phyloP scores from a whole-genome alignment of 805 yeast species.

The Candida piceae region DNA sequence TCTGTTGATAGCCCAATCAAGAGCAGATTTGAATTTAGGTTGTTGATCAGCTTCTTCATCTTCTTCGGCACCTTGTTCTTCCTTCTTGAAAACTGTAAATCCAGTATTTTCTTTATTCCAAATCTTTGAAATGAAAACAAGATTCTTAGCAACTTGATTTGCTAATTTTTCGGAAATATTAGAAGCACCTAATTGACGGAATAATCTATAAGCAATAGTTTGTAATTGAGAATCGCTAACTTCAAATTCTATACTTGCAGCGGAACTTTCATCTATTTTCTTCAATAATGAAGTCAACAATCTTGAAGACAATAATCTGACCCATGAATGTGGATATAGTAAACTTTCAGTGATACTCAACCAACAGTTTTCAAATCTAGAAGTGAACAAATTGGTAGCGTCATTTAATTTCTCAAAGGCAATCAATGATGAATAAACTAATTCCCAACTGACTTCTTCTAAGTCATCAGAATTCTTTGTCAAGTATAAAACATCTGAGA shows the following conservation, averaged over 20 bases:
- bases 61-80: slow-evolving; percentile 21
- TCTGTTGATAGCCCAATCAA: slow-evolving; percentile 61
- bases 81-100: slow-evolving; percentile 24
- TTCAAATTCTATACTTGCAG: slow-evolving; percentile 26
- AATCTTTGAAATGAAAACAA: slow-evolving; percentile 51
- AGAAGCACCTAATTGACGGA: slow-evolving; percentile 84
- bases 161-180: slow-evolving; percentile 59
- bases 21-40: slow-evolving; percentile 32
- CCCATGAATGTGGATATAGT: slow-evolving; percentile 90
- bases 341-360: slow-evolving; percentile 45
- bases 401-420: slow-evolving; percentile 27
- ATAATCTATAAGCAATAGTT: slow-evolving; percentile 56
- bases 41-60: slow-evolving; percentile 18
- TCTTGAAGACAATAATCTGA: slow-evolving; percentile 62
- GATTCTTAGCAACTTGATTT: slow-evolving; percentile 57
- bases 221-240: slow-evolving; percentile 46
- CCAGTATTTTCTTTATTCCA: slow-evolving; percentile 51
- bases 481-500: slow-evolving; percentile 14
- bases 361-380: slow-evolving; percentile 49
- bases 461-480: slow-evolving; percentile 34
- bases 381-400: slow-evolving; percentile 31
- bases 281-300: slow-evolving; percentile 50
- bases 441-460: slow-evolving; percentile 62
- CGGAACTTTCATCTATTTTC: slow-evolving; percentile 15
- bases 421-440: slow-evolving; percentile 61